Conservation (phyloP, 140 eudicot genomes). For the Oenanthe javanica region DNA sequence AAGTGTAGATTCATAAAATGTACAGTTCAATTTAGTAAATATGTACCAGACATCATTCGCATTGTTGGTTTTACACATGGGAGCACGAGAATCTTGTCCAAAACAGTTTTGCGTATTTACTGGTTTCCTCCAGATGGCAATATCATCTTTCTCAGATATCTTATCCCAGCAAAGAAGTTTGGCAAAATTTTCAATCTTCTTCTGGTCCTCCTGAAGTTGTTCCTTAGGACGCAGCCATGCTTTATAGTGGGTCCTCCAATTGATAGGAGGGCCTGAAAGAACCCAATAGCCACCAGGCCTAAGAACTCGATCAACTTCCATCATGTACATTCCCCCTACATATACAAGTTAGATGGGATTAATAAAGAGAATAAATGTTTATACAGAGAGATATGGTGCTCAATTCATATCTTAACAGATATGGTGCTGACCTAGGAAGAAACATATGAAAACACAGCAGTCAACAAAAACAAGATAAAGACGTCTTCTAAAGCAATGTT, state of each 20-base stretch:
- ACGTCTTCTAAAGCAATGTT: background rate
- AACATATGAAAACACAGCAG: background rate
- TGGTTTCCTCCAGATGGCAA: constrained; percentile 27
- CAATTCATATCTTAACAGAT: background rate
- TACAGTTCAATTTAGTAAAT: background rate
- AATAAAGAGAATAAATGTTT: background rate
- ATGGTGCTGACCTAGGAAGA: too few relatives aligned
- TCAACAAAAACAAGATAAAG: background rate
- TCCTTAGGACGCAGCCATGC: constrained; percentile 62
- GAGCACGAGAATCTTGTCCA: constrained; percentile 25
- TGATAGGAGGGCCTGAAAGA: constrained; percentile 71
- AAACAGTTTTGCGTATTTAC: constrained; percentile 37
- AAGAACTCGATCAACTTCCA: constrained; percentile 70
- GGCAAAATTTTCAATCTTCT: constrained; percentile 46
- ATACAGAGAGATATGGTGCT: background rate
- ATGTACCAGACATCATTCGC: constrained; percentile 53
- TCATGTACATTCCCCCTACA: constrained; percentile 56
- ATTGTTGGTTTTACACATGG: constrained; percentile 28
- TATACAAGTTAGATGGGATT: background rate
- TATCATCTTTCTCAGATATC: constrained; percentile 48
- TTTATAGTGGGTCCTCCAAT: constrained; percentile 43
- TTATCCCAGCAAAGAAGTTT: constrained; percentile 75
- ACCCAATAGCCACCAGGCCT: constrained; percentile 75
- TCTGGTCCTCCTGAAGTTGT: constrained; percentile 52
- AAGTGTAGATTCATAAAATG: background rate